Evolutionary conservation across 1,284 basidiomycete genomes (phyloP).

Genomic region (Puccinia hordei): DNA sequence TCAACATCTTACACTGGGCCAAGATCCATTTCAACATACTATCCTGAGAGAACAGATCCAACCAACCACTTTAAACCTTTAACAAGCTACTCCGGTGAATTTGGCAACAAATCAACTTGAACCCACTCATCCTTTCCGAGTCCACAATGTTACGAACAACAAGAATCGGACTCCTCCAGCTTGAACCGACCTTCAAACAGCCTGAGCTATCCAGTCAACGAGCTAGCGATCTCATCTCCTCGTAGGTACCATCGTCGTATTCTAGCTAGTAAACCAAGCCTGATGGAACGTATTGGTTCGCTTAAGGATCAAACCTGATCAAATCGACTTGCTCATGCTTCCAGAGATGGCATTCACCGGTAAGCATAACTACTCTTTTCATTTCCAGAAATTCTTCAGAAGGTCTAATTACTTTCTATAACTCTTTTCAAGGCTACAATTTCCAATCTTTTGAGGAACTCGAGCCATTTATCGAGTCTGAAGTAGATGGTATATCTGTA

Average conservation of each 20-base stretch:
- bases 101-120: too few relatives aligned
- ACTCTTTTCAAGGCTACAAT: slow-evolving; percentile 23
- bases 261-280: not conserved
- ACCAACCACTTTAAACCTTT: too few relatives aligned
- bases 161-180: slow-evolving; percentile 35
- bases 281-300: not conserved
- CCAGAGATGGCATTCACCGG: slow-evolving; percentile 44
- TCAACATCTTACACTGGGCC: too few relatives aligned
- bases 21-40: too few relatives aligned
- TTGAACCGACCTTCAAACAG: slow-evolving; percentile 38
- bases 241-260: not conserved
- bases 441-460: slow-evolving; percentile 39
- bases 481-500: slow-evolving; percentile 39
- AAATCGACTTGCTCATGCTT: slow-evolving; percentile 44
- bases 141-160: slow-evolving; percentile 1
- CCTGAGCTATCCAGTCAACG: slow-evolving; percentile 24
- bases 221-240: slow-evolving; percentile 23
- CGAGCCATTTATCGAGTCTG: slow-evolving; percentile 42
- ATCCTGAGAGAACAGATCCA: not conserved
- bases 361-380: not conserved
- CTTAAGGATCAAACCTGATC: slow-evolving; percentile 10
- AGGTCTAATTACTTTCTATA: not conserved
- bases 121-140: not conserved
- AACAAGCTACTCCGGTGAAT: too few relatives aligned
- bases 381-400: not conserved